phyloP scores from a whole-genome alignment of 202 grass and related monocot genomes.

The Digitaria exilis region DNA sequence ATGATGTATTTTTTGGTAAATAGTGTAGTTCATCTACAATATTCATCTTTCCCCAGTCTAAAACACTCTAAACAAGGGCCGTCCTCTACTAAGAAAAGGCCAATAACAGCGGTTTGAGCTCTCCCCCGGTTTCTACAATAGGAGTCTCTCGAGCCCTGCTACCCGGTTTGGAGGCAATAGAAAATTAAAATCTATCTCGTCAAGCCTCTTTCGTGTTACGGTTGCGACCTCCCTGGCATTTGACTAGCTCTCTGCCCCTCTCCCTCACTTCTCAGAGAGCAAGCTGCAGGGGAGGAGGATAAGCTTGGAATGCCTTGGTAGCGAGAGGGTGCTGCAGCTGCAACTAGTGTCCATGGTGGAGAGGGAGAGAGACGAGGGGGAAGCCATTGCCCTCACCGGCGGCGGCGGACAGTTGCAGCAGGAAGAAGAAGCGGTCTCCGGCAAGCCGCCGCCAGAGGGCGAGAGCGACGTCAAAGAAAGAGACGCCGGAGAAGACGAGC shows the following conservation, averaged over 20 bases:
- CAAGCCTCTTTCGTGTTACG: too few relatives aligned
- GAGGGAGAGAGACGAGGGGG: conserved; percentile 34
- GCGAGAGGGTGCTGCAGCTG: not conserved
- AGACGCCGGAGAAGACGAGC: not conserved
- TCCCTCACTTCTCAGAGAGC: not conserved
- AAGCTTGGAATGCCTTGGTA: conserved; percentile 1
- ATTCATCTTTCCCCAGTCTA: too few relatives aligned
- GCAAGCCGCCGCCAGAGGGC: not conserved
- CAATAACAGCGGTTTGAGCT: too few relatives aligned
- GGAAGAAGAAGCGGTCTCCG: not conserved
- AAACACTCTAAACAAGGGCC: too few relatives aligned
- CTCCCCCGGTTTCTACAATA: not conserved
- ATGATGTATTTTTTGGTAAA: too few relatives aligned
- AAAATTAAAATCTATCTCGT: not conserved
- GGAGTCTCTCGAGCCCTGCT: not conserved
- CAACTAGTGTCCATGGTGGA: conserved; percentile 32
- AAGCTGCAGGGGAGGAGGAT: not conserved
- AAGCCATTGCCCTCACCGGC: conserved; percentile 12
- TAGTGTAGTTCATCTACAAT: too few relatives aligned
- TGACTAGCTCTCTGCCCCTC: conserved; percentile 14
- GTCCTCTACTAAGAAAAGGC: not conserved
- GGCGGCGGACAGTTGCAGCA: not conserved
- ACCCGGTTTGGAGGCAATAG: not conserved
- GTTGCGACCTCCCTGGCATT: conserved; percentile 15
- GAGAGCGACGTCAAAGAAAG: not conserved